Conservation (phyloP, 2,329 filamentous ascomycete genomes). For the Chaetothyriales sp. region DNA sequence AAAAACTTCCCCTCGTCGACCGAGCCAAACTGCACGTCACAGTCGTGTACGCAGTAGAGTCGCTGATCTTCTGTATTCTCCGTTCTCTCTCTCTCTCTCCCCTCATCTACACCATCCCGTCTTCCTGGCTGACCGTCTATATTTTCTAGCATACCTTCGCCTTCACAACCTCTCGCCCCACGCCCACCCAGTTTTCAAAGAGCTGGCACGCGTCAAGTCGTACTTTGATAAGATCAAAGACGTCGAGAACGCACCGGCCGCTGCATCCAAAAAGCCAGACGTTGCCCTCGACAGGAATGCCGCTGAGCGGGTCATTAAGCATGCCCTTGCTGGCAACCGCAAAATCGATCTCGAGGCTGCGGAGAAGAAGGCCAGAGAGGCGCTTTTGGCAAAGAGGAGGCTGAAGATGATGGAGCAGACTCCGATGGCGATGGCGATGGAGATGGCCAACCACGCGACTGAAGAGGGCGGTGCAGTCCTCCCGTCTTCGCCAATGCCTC, state of each 20-base stretch:
- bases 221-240: slow-evolving; percentile 88
- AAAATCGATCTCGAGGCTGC: slow-evolving; percentile 38
- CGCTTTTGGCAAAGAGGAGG: slow-evolving; percentile 36
- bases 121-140: slow-evolving; percentile 2
- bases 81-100: slow-evolving; percentile 45
- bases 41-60: slow-evolving; percentile 77
- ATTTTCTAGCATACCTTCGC: slow-evolving; percentile 51
- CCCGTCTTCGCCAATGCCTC: not conserved
- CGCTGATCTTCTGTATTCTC: slow-evolving; percentile 64
- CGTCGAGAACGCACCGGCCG: slow-evolving; percentile 42
- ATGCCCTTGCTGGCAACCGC: slow-evolving; percentile 49
- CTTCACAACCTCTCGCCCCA: slow-evolving; percentile 71
- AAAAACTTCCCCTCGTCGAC: slow-evolving; percentile 79
- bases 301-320: slow-evolving; percentile 66
- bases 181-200: slow-evolving; percentile 69
- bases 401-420: slow-evolving; percentile 8
- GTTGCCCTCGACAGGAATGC: slow-evolving; percentile 60
- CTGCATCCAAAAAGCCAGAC: slow-evolving; percentile 41
- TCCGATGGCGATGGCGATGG: slow-evolving; percentile 5
- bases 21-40: slow-evolving; percentile 89
- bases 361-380: slow-evolving; percentile 37
- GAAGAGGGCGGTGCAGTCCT: not conserved
- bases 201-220: slow-evolving; percentile 73
- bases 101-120: not conserved
- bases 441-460: not conserved